Evolutionary conservation across 805 yeast species (phyloP), one percentile per base, ranked within the genome.

Genomic region (Sugiyamaella smithiae): DNA sequence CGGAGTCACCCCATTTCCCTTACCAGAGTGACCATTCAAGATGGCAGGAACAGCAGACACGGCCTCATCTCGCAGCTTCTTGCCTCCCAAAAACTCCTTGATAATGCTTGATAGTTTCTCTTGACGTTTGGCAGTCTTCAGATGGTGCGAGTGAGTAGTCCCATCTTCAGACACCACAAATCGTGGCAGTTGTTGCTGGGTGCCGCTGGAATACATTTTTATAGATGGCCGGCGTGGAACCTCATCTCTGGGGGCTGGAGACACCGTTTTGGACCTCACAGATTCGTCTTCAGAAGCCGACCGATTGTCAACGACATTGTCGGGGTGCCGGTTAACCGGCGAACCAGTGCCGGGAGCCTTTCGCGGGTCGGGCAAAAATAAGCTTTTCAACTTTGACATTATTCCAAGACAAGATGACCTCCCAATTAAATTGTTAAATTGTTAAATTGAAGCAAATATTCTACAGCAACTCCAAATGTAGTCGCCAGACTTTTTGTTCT

Each of bases 121-220:
- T 62, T 74, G 67, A 49, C 76, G 62, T 54, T 69, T 56, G 7
- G 93, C 83, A 38, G 84, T 81, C 51, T 81, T 76, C 51, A 91
- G 71, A 62, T 80, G 80, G 67, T 91, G 98, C 59, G 78, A 85
- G 66, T 91, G 98, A 9, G 51, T 49, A 7, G 68, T 54, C 5
- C 95, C 95, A 56, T 84, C 84, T 5, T 59, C 62, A 19, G 54
- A 51, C 16, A 59, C 43, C 29, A 50, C 45, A 44, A 66, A 61
- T 43, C 71, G 57, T 20, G 38, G 22, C 19, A 19, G 38, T 20
- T 14, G 22, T n/a, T 29, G 12, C 16, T 3, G 12, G 33, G 33
- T 29, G 5, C 38, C 20, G 22, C 12, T 14, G 16, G 38, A 19
- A 4, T 3, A 16, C 5, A 11, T 3, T 7, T 35, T 35, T 14